A percentile compares a stretch with the other conserved stretches of the same genome.
Conservation (phyloP, 768 basidiomycete genomes). For the Auricularia sp. region DNA sequence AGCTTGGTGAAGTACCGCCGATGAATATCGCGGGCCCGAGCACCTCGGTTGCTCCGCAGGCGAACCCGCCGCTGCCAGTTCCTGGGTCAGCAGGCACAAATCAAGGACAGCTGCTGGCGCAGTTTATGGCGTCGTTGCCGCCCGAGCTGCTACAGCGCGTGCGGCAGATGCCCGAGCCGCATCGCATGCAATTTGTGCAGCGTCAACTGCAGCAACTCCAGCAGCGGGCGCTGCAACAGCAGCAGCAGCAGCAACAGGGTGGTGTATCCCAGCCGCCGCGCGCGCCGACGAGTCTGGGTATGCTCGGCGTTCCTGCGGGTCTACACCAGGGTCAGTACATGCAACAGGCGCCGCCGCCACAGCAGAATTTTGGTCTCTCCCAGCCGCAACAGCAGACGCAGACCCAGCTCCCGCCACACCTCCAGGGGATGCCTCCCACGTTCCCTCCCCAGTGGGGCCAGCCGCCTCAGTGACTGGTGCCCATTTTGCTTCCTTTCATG, state of each 20-base stretch:
- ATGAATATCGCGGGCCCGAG: too few relatives aligned
- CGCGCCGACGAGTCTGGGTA: conserved; percentile 11
- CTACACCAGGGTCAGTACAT: conserved; percentile 21
- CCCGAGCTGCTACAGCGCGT: neutral
- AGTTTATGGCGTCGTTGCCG: neutral
- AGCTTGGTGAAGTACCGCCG: neutral
- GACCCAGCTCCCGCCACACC: conserved; percentile 10
- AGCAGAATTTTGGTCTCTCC: neutral
- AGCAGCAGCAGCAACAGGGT: conserved; percentile 12
- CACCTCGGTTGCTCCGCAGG: too few relatives aligned
- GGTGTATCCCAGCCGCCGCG: neutral
- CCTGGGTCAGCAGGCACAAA: neutral
- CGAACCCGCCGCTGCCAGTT: neutral
- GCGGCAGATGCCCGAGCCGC: neutral
- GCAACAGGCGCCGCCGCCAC: conserved; percentile 12
- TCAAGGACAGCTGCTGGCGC: conserved; percentile 1
- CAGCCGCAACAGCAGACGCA: conserved; percentile 18
- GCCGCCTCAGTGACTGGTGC: neutral
- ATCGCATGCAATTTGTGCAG: neutral
- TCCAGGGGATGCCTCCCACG: conserved; percentile 21
- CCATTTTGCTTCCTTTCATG: neutral
- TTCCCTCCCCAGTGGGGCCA: conserved; percentile 5
- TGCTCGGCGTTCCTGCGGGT: conserved; percentile 10
- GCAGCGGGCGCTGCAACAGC: conserved; percentile 6
- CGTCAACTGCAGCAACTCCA: conserved; percentile 10